Percentiles rank a stretch among this genome's conserved stretches.
phyloP scores from a whole-genome alignment of 768 basidiomycete species.

The Phlebiopsis gigantea region DNA sequence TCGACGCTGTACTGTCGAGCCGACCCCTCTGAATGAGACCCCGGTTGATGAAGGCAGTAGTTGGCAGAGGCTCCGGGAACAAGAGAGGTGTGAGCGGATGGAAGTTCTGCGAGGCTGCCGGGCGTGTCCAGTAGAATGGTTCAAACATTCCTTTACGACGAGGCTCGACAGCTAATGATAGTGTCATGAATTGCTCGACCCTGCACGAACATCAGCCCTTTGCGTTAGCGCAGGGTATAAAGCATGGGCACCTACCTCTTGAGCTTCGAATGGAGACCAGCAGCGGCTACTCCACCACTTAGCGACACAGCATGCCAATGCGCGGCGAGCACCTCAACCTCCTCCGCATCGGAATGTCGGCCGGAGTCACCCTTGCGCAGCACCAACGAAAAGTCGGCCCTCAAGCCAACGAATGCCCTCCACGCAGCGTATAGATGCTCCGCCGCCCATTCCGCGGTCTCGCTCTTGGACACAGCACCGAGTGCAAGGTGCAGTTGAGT shows the following conservation, averaged over 20 bases:
- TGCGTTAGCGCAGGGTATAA: neutral
- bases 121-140: slow-evolving; percentile 67
- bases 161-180: slow-evolving; percentile 72
- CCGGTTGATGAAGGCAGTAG: slow-evolving; percentile 64
- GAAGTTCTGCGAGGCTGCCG: slow-evolving; percentile 31
- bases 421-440: slow-evolving; percentile 36
- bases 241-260: slow-evolving; percentile 44
- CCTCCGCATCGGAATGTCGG: slow-evolving; percentile 22
- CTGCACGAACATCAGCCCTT: slow-evolving; percentile 29
- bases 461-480: slow-evolving; percentile 38
- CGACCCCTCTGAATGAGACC: slow-evolving; percentile 58
- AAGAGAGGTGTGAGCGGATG: slow-evolving; percentile 59
- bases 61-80: slow-evolving; percentile 72
- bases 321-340: slow-evolving; percentile 42
- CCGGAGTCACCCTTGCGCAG: slow-evolving; percentile 34
- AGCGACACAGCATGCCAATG: slow-evolving; percentile 52
- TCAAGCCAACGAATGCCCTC: slow-evolving; percentile 47
- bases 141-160: slow-evolving; percentile 71
- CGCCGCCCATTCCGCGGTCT: slow-evolving; percentile 40
- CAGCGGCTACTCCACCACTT: slow-evolving; percentile 32
- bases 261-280: slow-evolving; percentile 48
- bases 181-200: slow-evolving; percentile 71
- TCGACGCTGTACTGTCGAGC: slow-evolving; percentile 53
- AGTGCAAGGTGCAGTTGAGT: slow-evolving; percentile 42
- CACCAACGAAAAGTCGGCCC: slow-evolving; percentile 47